Evolutionary conservation across 108 stramenopile genomes (phyloP), one percentile per base, ranked within the genome.

Genomic region (Fragilariopsis cylindrus): DNA sequence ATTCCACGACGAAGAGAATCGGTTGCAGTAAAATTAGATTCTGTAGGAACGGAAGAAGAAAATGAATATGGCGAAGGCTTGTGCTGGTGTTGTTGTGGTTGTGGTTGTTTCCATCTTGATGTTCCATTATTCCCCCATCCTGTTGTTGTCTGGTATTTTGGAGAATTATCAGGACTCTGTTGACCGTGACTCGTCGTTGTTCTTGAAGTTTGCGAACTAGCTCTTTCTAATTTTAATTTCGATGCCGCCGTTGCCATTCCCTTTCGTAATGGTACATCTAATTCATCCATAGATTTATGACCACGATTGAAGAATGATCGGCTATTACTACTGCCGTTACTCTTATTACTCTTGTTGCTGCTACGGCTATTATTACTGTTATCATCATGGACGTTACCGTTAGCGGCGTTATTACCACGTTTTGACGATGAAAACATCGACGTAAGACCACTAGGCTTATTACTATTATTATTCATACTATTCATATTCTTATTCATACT

Each of bases 231-330:
- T 30, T 30, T 30, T 30, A 30, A 2, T 30, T 52, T 30, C 58
- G 58, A 60, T 9, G 8, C 18, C 8, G 65, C 7, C n/a, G 18
- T 68, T 68, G 39, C 48, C 44, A 18, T 16, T 18, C 67, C 67
- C 7, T 68, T 68, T 52, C 67, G 48, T 19, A 68, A 40, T 7
- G 48, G 67, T 4, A 50, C 18, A 52, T 68, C 67, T 19, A 68
- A 48, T n/a, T 71, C 52, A 66, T 78, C 77, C 54, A 78, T 66
- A 12, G 77, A 78, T 40, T 73, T 45, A 39, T 52, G 41, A 16
- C 60, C 19, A 43, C 71, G 57, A 11, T 44, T 12, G 48, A 18
- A 13, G 30, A 30, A 30, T 30, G 30, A 30, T 65, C 62, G 41
- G 30, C 39, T 30, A 65, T 49, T n/a, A 63, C 18, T 40, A 5